Base-by-base conservation (phyloP, 106 monocot species). In the Posidonia australis region DNA sequence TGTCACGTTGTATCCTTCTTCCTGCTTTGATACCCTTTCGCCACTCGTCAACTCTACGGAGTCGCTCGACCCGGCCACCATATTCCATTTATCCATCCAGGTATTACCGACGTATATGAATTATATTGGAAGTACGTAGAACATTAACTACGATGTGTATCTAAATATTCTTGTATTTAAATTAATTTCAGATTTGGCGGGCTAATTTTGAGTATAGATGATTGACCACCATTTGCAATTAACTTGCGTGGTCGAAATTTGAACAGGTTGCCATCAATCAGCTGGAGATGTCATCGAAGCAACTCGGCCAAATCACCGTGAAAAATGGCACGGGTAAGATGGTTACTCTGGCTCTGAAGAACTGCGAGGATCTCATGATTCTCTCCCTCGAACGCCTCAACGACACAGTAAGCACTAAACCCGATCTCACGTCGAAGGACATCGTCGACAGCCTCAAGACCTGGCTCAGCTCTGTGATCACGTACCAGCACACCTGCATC, bases 401-500 rank as follows among this genome's bases (percentile, higher is more conserved):
- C 49, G 66, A 68, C 43, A 52, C 67, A 22, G 24, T 75, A 2
- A 26, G 42, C 14, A 13, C 51, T 16, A 1, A 41, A 27, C 24
- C 10, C 5, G 75, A 62, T 29, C 42, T 75, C 20, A 18, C 68
- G 0, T 59, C 67, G 23, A 21, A 20, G 10, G 66, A 58, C 13
- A 31, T 26, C 6, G 43, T 60, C 4, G 80, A 76, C 21, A 80
- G 83, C 58, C 49, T 90, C 13, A 62, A 69, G 53, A 66, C 44
- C 9, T 90, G 90, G 90, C 66, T 66, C 14, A 66, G 66, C 66
- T 51, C 66, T 1, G 49, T 36, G 4, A 26, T 66, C 66, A 52
- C 91, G 16, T 90, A 78, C 78, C 72, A 76, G 66, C 66, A 76
- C 56, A 86, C 80, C 44, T 91, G 91, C 70, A 54, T 82, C 18